Evolutionary conservation across 2,329 filamentous ascomycete species (phyloP).

Genomic region (Diatrype stigma): DNA sequence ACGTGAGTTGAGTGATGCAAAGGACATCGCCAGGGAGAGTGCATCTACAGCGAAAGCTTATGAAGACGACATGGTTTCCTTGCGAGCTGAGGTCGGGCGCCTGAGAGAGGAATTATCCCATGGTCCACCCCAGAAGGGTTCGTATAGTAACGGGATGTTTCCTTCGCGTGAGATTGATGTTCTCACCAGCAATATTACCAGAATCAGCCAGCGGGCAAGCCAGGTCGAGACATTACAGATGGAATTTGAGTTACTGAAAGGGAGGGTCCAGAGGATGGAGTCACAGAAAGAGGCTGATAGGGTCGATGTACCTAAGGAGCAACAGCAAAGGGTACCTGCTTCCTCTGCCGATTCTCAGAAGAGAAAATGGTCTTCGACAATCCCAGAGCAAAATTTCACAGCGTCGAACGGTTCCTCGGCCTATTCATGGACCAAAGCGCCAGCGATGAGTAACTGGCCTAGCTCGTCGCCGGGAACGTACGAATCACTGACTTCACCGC

Average conservation of each 20-base stretch:
- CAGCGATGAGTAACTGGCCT: not conserved
- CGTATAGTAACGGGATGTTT: constrained; percentile 14
- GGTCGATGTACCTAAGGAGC: constrained; percentile 1
- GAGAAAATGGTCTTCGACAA: constrained; percentile 4
- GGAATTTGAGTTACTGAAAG: constrained; percentile 37
- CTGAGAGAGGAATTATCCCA: constrained; percentile 25
- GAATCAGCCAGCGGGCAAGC: constrained; percentile 33
- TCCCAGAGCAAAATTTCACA: not conserved
- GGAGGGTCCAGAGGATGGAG: constrained; percentile 32
- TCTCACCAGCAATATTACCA: constrained; percentile 34
- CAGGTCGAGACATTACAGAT: constrained; percentile 38
- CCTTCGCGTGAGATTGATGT: constrained; percentile 35
- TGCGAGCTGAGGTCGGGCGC: constrained; percentile 31
- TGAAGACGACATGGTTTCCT: constrained; percentile 25
- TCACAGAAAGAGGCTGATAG: constrained; percentile 7
- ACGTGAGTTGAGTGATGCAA: constrained; percentile 15
- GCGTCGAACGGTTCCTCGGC: not conserved
- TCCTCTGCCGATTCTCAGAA: not conserved
- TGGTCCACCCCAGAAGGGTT: constrained; percentile 15
- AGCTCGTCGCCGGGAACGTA: not conserved
- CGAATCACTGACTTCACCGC: constrained; percentile 1
- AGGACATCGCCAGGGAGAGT: constrained; percentile 19
- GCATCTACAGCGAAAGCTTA: constrained; percentile 20
- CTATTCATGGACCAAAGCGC: not conserved
- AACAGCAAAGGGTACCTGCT: not conserved